phyloP scores from a whole-genome alignment of 1,139 yeast species.

The Pichia sp. region DNA sequence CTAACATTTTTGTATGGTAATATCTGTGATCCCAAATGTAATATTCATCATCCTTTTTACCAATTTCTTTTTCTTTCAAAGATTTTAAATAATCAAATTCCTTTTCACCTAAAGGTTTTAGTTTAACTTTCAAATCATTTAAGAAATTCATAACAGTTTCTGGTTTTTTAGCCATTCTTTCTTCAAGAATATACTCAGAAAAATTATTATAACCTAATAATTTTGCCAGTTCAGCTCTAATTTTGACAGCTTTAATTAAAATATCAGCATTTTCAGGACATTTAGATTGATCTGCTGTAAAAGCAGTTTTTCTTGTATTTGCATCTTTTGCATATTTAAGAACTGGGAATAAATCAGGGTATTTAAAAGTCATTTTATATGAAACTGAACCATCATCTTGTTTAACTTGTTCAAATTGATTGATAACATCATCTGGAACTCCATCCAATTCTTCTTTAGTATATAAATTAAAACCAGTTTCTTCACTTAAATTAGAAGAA shows the following conservation, averaged over 20 bases:
- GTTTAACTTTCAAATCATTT: constrained; percentile 50
- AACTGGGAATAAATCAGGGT: constrained; percentile 75
- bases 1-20: constrained; percentile 58
- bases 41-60: constrained; percentile 32
- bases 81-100: constrained; percentile 46
- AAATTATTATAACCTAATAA: constrained; percentile 60
- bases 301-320: constrained; percentile 61
- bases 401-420: constrained; percentile 45
- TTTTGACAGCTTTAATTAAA: constrained; percentile 50
- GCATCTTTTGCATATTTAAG: constrained; percentile 59
- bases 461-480: constrained; percentile 53
- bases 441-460: constrained; percentile 64
- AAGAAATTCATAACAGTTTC: constrained; percentile 55
- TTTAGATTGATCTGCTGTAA: constrained; percentile 60
- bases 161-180: constrained; percentile 70
- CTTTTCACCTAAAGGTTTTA: constrained; percentile 50
- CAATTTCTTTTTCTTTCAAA: constrained; percentile 49
- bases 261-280: constrained; percentile 56
- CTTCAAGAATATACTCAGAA: constrained; percentile 65
- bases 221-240: constrained; percentile 57
- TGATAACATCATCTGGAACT: constrained; percentile 57
- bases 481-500: constrained; percentile 64
- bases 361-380: constrained; percentile 68
- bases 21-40: constrained; percentile 72
- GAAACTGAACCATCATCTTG: constrained; percentile 37